Base-by-base conservation (phyloP, 805 yeast genomes). In the Candida corydali region DNA sequence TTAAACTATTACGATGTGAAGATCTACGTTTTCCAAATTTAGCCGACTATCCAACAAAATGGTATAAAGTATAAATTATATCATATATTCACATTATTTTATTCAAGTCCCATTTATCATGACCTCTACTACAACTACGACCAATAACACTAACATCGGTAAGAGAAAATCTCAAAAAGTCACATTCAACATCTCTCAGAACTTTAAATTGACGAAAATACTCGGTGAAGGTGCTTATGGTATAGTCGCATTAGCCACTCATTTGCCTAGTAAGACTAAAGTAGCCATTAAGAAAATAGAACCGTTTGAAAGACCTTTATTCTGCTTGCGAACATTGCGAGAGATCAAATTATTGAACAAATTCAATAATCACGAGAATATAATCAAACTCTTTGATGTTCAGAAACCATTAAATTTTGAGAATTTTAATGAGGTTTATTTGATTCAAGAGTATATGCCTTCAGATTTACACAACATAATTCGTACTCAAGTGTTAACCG, bases 181-280 rank as follows among this genome's bases (percentile, higher is more conserved):
- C 5, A 71, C 78, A 2, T 83, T 81, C 59, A 80, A 80, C 47
- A 74, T 83, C 11, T 76, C 82, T 3, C 70, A 75, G 32, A 76
- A 75, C 45, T 84, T 78, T 52, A 75, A 75, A 41, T 71, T 83
- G 6, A 62, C 65, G 14, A 77, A 75, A 40, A 63, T 81, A 4
- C 62, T 85, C 5, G 94, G 94, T 4, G 86, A 82, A 54, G 94
- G 94, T 1, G 88, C 93, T 0, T 85, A 85, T 47, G 93, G 94
- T 0, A 72, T 82, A 2, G 94, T 85, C 4, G 82, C 84, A 32
- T 70, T 78, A 3, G 93, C 88, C 0, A 55, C 69, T 8, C 86
- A 82, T 47, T 68, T 67, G 40, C 80, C 82, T 9, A 68, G 84
- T 1, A 70, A 74, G 14, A 69, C 74, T 1, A 66, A 68, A 41